Percentiles rank a stretch among this genome's conserved stretches.
Evolutionary conservation across 768 basidiomycete genomes (phyloP).

Genomic region (Serendipita sp.): DNA sequence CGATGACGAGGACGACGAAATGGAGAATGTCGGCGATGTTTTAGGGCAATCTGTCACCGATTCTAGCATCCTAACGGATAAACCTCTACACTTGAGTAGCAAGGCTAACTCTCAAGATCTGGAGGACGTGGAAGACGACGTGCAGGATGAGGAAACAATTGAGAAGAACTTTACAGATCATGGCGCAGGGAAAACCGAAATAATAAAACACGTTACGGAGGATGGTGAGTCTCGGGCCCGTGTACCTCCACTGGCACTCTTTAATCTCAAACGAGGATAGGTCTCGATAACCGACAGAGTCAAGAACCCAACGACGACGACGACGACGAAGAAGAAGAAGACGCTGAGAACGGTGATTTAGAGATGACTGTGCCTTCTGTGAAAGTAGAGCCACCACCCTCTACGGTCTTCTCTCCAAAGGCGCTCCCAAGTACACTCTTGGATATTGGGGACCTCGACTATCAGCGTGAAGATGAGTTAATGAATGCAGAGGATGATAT

Average conservation of each 20-base stretch:
- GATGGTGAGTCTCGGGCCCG: background rate
- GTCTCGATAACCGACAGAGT: slow-evolving; percentile 12
- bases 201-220: slow-evolving; percentile 8
- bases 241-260: background rate
- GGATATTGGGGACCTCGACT: background rate
- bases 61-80: slow-evolving; percentile 13
- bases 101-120: slow-evolving; percentile 11
- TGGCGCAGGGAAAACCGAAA: background rate
- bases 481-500: slow-evolving; percentile 23
- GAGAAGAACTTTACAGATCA: slow-evolving; percentile 13
- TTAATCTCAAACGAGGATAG: slow-evolving; percentile 7
- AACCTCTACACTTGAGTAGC: background rate
- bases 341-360: slow-evolving; percentile 8
- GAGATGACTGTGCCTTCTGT: background rate
- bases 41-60: slow-evolving; percentile 11
- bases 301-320: slow-evolving; percentile 10
- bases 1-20: slow-evolving; percentile 14
- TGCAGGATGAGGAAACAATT: slow-evolving; percentile 16
- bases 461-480: background rate
- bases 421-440: background rate
- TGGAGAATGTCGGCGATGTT: slow-evolving; percentile 10
- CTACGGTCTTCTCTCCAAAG: background rate
- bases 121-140: slow-evolving; percentile 13
- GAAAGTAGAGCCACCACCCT: background rate
- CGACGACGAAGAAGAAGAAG: slow-evolving; percentile 15